phyloP scores from a whole-genome alignment of 2,329 filamentous ascomycete species.

The Akanthomyces uredinophilus region DNA sequence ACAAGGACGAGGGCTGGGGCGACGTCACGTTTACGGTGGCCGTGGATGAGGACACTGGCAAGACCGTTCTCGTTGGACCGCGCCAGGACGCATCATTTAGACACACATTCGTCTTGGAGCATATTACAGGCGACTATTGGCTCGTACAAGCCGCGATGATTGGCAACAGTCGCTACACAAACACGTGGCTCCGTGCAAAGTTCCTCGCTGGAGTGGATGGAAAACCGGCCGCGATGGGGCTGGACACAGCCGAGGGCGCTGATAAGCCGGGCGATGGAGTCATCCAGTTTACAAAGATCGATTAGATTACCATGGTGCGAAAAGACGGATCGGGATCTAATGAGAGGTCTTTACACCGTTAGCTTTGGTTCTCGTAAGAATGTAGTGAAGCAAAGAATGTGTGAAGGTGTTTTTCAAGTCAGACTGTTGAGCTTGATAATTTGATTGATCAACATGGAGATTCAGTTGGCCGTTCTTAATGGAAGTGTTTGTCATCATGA shows the following conservation, averaged over 20 bases:
- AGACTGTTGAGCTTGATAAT: slow-evolving; percentile 64
- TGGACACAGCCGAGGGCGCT: background rate
- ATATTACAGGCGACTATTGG: slow-evolving; percentile 15
- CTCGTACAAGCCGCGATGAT: background rate
- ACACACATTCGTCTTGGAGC: slow-evolving; percentile 5
- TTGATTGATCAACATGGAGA: slow-evolving; percentile 49
- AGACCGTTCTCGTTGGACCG: slow-evolving; percentile 4
- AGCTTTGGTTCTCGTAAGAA: background rate
- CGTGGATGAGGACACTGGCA: background rate
- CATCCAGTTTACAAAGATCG: background rate
- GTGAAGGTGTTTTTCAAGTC: slow-evolving; percentile 28
- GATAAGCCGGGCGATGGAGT: background rate
- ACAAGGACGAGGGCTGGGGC: slow-evolving; percentile 11
- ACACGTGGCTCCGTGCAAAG: background rate
- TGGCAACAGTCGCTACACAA: background rate
- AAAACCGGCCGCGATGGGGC: background rate
- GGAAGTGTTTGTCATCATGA: slow-evolving; percentile 51
- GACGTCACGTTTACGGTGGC: background rate
- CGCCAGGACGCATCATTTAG: background rate
- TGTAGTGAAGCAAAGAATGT: slow-evolving; percentile 9
- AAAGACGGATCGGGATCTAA: background rate
- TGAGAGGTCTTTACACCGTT: slow-evolving; percentile 6
- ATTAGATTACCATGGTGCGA: background rate
- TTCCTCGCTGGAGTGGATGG: slow-evolving; percentile 9
- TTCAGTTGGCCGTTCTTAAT: slow-evolving; percentile 66